Conservation (phyloP, 352 stramenopile species). For the Globisporangium cylindrosporum region DNA sequence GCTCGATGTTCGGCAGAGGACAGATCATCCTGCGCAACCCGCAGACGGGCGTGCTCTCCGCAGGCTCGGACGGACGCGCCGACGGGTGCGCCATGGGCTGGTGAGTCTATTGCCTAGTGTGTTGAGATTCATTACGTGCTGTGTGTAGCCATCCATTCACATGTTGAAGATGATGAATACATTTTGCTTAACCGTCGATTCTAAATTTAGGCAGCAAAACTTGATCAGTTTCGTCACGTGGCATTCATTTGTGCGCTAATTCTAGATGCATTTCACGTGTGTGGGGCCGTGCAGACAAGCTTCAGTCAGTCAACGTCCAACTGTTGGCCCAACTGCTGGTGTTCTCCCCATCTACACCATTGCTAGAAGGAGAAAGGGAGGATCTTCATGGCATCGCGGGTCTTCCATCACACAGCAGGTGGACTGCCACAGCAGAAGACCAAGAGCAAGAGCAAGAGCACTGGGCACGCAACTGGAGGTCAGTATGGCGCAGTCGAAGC, state of each 20-base stretch:
- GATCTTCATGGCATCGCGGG: neutral
- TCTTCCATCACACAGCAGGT: neutral
- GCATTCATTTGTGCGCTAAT: neutral
- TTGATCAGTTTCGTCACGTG: neutral
- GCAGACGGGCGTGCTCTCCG: conserved; percentile 88
- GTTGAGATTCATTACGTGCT: neutral
- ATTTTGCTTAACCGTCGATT: neutral
- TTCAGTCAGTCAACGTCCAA: too few species aligned
- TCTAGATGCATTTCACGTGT: neutral
- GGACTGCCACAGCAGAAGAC: neutral
- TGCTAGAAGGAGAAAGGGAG: neutral
- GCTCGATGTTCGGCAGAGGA: conserved; percentile 65
- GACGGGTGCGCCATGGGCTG: conserved; percentile 94
- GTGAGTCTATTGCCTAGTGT: conserved; percentile 19
- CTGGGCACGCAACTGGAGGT: neutral
- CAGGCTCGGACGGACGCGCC: conserved; percentile 92
- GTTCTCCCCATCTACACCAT: neutral
- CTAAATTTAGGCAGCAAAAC: neutral
- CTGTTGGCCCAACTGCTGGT: neutral
- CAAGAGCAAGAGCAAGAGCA: neutral
- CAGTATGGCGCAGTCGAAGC: neutral
- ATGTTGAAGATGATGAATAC: neutral
- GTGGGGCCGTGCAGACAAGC: neutral
- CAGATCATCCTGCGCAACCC: conserved; percentile 86
- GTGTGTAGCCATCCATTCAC: neutral